A percentile compares a stretch with the other conserved stretches of the same genome.
Conservation (phyloP, 306 rosid species). For the Casuarina equisetifolia region DNA sequence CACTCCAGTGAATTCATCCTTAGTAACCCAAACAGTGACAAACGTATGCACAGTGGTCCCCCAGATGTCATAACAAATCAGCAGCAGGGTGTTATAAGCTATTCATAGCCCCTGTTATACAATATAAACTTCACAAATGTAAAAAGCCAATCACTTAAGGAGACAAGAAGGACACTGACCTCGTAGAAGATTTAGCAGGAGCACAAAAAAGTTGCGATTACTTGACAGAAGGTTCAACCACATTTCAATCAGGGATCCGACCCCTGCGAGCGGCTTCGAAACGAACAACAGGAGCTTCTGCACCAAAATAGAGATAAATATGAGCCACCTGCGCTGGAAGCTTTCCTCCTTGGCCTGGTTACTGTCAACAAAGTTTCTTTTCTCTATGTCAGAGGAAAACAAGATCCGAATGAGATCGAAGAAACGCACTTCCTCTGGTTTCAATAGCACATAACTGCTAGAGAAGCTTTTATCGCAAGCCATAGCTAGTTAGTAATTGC, state of each 20-base stretch:
- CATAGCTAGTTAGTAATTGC: not conserved
- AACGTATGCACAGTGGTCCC: no score
- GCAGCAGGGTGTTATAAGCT: no score
- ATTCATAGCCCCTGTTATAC: no score
- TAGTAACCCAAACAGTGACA: no score
- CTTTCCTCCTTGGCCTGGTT: conserved; percentile 29
- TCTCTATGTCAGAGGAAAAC: conserved; percentile 32
- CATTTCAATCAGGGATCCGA: conserved; percentile 45
- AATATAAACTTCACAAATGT: no score
- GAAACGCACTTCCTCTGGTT: conserved; percentile 50
- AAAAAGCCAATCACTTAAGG: not conserved
- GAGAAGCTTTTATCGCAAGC: conserved; percentile 47
- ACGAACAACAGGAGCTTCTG: conserved; percentile 43
- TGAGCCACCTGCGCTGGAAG: conserved; percentile 50
- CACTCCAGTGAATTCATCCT: no score
- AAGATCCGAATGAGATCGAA: conserved; percentile 49
- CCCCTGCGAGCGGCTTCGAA: conserved; percentile 35
- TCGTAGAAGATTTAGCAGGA: conserved; percentile 36
- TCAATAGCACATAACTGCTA: conserved; percentile 52
- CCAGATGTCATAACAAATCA: no score
- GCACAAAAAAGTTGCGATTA: conserved; percentile 40
- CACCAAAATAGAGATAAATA: conserved; percentile 45
- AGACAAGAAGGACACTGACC: conserved; percentile 31
- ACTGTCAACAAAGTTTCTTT: conserved; percentile 42
- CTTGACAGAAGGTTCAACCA: conserved; percentile 40